Conservation (phyloP, 2,329 filamentous ascomycete genomes). For the Aspergillus glaucus region DNA sequence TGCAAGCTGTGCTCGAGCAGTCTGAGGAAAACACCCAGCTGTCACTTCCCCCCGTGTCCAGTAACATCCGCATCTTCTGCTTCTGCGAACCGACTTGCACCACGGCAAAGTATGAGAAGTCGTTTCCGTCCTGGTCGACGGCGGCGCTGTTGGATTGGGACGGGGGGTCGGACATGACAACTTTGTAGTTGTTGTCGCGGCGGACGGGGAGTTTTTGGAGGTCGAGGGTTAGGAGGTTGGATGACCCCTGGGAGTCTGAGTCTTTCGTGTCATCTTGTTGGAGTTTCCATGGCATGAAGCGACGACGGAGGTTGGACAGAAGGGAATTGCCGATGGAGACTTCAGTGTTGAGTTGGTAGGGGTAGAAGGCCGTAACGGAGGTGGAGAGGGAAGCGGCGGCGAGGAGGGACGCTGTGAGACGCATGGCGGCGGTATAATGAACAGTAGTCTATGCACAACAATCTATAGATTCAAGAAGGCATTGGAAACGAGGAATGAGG, state of each 20-base stretch:
- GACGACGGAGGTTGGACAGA: slow-evolving; percentile 16
- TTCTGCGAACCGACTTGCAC: slow-evolving; percentile 46
- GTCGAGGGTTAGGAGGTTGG: slow-evolving; percentile 24
- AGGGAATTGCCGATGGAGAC: slow-evolving; percentile 10
- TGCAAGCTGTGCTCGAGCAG: slow-evolving; percentile 63
- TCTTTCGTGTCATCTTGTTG: slow-evolving; percentile 12
- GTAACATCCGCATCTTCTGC: slow-evolving; percentile 47
- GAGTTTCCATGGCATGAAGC: slow-evolving; percentile 27
- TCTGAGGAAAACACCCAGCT: slow-evolving; percentile 75
- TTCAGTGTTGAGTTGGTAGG: slow-evolving; percentile 27
- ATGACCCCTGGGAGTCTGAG: slow-evolving; percentile 9
- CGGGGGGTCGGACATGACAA: slow-evolving; percentile 36
- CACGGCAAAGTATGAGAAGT: slow-evolving; percentile 50
- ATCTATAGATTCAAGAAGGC: too few species aligned
- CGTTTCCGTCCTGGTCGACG: slow-evolving; percentile 49
- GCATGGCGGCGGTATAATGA: slow-evolving; percentile 19
- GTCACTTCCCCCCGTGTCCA: slow-evolving; percentile 55
- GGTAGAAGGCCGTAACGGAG: slow-evolving; percentile 39
- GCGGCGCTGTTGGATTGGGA: slow-evolving; percentile 42
- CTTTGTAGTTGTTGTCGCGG: slow-evolving; percentile 45
- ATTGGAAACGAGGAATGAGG: too few species aligned
- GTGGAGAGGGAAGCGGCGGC: slow-evolving; percentile 25
- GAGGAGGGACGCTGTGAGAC: slow-evolving; percentile 31
- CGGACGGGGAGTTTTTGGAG: slow-evolving; percentile 33
- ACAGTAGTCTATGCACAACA: too few species aligned